A percentile compares a stretch with the other conserved stretches of the same genome.
Conservation (phyloP, 163 green algal species). For the Trebouxiophyceae sp. region DNA sequence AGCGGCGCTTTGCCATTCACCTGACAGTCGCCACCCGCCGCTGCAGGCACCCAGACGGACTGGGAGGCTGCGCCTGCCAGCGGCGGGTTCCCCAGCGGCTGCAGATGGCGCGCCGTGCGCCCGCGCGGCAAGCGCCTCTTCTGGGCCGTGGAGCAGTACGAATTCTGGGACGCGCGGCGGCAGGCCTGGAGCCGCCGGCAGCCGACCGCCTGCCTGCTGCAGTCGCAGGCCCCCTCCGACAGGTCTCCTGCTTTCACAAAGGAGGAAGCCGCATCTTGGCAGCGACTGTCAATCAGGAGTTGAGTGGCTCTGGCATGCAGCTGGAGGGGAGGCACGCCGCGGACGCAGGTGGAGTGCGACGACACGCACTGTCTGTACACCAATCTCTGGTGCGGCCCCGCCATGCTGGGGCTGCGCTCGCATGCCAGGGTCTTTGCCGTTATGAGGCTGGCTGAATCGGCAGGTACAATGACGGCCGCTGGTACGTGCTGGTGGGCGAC, state of each 20-base stretch:
- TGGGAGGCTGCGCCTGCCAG: too few species aligned
- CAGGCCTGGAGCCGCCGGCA: conserved; percentile 36
- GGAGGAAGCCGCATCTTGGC: too few species aligned
- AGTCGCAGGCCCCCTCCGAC: conserved; percentile 10
- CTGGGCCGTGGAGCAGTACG: conserved; percentile 46
- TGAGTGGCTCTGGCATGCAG: neutral
- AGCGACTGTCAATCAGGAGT: neutral
- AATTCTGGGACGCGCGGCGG: conserved; percentile 54
- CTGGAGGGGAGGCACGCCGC: conserved; percentile 36
- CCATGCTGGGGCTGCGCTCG: too few species aligned
- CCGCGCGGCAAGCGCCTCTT: conserved; percentile 16
- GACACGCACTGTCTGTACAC: conserved; percentile 60
- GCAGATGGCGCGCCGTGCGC: too few species aligned
- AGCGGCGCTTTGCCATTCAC: too few species aligned
- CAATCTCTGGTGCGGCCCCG: conserved; percentile 79
- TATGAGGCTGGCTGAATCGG: too few species aligned
- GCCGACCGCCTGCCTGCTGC: conserved; percentile 46
- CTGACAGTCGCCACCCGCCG: too few species aligned
- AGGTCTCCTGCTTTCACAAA: too few species aligned
- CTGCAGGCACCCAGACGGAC: too few species aligned
- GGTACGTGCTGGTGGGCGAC: conserved; percentile 62
- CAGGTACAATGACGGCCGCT: conserved; percentile 72
- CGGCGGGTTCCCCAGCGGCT: too few species aligned
- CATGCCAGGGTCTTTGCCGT: too few species aligned
- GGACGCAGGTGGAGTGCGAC: conserved; percentile 48